These are phyloP conservation scores for Chamaecyparis obtusa DNA, from an alignment of 75 land plant genomes.

Conservation along the genomic window DNA sequence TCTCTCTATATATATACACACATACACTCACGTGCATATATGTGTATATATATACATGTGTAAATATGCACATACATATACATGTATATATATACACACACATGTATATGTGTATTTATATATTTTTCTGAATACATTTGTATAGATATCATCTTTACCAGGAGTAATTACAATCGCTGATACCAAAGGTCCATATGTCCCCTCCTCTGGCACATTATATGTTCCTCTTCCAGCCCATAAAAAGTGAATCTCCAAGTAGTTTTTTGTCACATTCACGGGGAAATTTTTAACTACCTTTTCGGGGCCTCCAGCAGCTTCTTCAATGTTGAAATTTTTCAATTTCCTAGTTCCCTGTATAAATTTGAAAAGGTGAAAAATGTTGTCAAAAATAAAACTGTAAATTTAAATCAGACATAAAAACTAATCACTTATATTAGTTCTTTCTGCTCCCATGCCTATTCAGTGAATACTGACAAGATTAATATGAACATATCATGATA, in stretches of 20 bases:
- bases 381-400: neutral
- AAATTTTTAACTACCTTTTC: neutral
- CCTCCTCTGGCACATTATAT: conserved; percentile 36
- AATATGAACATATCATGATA: neutral
- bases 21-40: no score
- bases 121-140: neutral
- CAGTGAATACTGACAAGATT: neutral
- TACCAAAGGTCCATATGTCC: conserved; percentile 59
- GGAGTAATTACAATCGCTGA: conserved; percentile 57
- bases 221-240: conserved; percentile 49
- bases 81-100: neutral
- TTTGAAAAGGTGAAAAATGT: neutral
- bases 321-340: conserved; percentile 15
- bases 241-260: conserved; percentile 19
- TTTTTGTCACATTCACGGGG: conserved; percentile 1
- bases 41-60: no score
- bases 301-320: neutral
- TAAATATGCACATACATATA: no score
- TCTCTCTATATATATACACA: no score
- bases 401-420: neutral
- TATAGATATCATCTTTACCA: conserved; percentile 26
- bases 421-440: neutral
- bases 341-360: conserved; percentile 8
- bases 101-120: neutral
- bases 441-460: neutral